Evolutionary conservation across 2,329 filamentous ascomycete species (phyloP), one percentile per base, ranked within the genome.

Genomic region (Nemania bipapillata): DNA sequence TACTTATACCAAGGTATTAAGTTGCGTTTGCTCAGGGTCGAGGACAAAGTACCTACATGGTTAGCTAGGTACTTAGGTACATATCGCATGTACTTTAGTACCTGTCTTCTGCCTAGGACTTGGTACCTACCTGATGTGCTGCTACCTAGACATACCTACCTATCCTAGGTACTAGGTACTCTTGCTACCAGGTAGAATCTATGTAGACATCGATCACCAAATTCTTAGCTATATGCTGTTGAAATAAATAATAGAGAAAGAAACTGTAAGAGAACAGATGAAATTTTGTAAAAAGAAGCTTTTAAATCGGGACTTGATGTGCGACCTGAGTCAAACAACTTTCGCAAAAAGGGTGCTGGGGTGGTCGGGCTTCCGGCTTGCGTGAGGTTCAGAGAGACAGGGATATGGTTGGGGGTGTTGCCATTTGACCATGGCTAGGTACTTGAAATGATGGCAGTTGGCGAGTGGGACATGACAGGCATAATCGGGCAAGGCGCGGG

Each of bases 321-420:
- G n/a, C 49, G 52, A 35, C 65, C 65, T 68, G 68, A 70, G 65
- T 70, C 68, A 68, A 70, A 58, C 68, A 61, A 53, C 59, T 57
- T 11, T 53, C 1, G 12, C 40, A n/a, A 57, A 53, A 59, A 59
- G 37, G 53, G 55, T 53, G 57, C 12, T 42, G 47, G 66, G 66
- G 47, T 59, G 63, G 42, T 54, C 66, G 66, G 66, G 66, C 66
- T 65, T 59, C 63, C 60, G 60, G 65, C 42, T n/a, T 52, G 47
- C 35, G 35, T 49, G 56, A 59, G 62, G 66, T 53, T 62, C 45
- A 65, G 52, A 63, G 42, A 50, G 53, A 63, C 50, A 65, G 60
- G 63, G 65, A 61, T 59, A 32, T 40, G 9, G 35, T 28, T 26
- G 37, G 60, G 60, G 52, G 65, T 66, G 62, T 64, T 52, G 63